These are phyloP conservation scores for Lactarius trivialis DNA, from an alignment of 768 basidiomycete genomes.

Conservation along the genomic window DNA sequence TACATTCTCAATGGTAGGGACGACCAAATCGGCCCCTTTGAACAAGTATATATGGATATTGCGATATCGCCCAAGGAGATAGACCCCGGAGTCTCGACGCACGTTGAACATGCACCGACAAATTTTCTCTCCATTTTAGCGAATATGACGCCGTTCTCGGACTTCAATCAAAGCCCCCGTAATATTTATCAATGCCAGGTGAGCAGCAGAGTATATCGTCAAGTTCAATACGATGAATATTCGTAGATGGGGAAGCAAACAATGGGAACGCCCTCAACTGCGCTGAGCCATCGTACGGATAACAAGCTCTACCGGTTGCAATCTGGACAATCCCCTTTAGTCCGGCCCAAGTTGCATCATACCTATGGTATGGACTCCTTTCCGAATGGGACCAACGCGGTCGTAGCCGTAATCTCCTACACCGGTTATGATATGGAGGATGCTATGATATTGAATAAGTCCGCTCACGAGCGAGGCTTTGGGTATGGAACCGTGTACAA, in stretches of 20 bases:
- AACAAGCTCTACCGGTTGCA: conserved; percentile 98
- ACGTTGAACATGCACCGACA: conserved; percentile 91
- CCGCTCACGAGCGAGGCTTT: conserved; percentile 95
- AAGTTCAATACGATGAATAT: neutral
- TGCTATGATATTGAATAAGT: conserved; percentile 99
- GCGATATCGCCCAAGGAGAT: conserved; percentile 88
- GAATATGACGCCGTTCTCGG: conserved; percentile 97
- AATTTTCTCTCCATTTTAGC: conserved; percentile 96
- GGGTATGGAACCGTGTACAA: conserved; percentile 97
- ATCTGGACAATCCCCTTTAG: conserved; percentile 90
- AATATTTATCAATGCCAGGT: conserved; percentile 95
- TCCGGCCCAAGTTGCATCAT: conserved; percentile 86
- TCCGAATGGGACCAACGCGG: conserved; percentile 96
- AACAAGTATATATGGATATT: conserved; percentile 99
- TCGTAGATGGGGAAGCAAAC: conserved; percentile 97
- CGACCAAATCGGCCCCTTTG: conserved; percentile 93
- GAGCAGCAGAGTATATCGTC: conserved; percentile 11
- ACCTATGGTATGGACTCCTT: conserved; percentile 97
- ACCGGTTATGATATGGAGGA: conserved; percentile 99
- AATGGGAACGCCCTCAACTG: conserved; percentile 97
- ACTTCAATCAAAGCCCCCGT: conserved; percentile 96
- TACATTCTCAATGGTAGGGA: conserved; percentile 78
- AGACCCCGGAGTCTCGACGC: conserved; percentile 62
- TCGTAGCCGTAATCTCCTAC: conserved; percentile 99
- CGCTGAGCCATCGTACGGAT: conserved; percentile 87